Evolutionary conservation across 306 rosid species (phyloP), one percentile per base, ranked within the genome.

Genomic region (Dryas drummondii): DNA sequence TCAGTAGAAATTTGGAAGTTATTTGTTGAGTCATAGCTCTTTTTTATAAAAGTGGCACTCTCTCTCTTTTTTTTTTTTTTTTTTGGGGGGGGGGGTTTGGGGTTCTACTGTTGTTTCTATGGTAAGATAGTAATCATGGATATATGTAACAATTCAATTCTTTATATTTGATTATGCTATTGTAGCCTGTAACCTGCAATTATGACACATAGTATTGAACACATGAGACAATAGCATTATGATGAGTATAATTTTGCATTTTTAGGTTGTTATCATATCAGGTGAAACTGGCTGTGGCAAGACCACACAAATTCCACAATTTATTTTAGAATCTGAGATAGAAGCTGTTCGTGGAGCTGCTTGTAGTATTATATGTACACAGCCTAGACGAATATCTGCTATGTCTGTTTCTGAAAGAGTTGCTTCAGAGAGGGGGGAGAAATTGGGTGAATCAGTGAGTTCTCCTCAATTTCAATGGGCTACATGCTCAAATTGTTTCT

Each of bases 221-320:
- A 9, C 61, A 51, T 52, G 48, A 32, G 16, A 52, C 9, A 6
- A 37, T 37, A 2, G 16, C n/a, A 22, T 55, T 10, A 26, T 68
- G 63, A 50, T n/a, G 27, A 44, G 46, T 58, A 6, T 10, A 69
- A 27, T 40, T 68, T 71, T 66, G 55, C 76, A 26, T 78, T 45
- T 82, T 78, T 84, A 92, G 98, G 97, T 96, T 76, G 80, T 86
- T 58, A 79, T 90, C 76, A 80, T 96, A 79, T 96, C 99, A 22
- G 99, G 99, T 50, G 87, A 96, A 90, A 96, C 99, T 76, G 98
- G 99, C 66, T 96, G 99, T 86, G 98, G 99, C 66, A 96, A 96
- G 89, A 96, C 99, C 71, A 96, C 99, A 11, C 99, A 96, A 88
- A 87, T 96, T 85, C 97, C 99, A 72, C 99, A 96, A 74, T 90